Evolutionary conservation across 139 green algal species (phyloP).

Genomic region (Zygnema circumcarinatum): DNA sequence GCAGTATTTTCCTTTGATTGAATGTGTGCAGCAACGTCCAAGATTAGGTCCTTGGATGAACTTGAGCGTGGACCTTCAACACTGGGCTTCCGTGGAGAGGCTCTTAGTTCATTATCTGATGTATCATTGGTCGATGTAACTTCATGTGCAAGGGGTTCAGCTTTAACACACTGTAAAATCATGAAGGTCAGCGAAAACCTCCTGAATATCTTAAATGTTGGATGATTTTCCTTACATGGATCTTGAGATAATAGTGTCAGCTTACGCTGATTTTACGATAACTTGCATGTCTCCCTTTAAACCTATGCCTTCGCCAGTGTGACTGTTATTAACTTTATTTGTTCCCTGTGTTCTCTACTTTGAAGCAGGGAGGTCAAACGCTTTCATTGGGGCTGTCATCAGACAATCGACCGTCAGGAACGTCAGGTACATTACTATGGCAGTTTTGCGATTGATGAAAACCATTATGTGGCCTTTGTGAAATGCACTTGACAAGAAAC

Average conservation of each 20-base stretch:
- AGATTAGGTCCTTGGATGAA: conserved; percentile 34
- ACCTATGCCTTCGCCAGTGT: too few relatives aligned
- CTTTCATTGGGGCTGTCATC: conserved; percentile 3
- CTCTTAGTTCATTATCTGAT: conserved; percentile 37
- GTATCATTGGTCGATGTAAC: conserved; percentile 22
- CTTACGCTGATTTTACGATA: too few relatives aligned
- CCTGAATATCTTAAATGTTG: background rate
- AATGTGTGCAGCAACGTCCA: conserved; percentile 30
- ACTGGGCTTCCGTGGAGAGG: conserved; percentile 46
- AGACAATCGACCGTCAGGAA: conserved; percentile 5
- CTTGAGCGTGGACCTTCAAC: conserved; percentile 24
- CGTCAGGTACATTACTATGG: conserved; percentile 34
- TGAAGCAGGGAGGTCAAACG: conserved; percentile 28
- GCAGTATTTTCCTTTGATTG: too few relatives aligned
- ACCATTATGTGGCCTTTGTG: too few relatives aligned
- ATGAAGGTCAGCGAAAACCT: conserved; percentile 38
- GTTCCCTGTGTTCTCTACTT: too few relatives aligned
- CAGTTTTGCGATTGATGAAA: too few relatives aligned
- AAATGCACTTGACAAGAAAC: too few relatives aligned
- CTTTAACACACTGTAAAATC: conserved; percentile 36
- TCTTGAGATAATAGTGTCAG: too few relatives aligned
- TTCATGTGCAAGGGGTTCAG: conserved; percentile 4
- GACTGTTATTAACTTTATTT: too few relatives aligned
- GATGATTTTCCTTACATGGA: too few relatives aligned
- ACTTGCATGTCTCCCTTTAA: too few relatives aligned